A percentile compares a stretch with the other conserved stretches of the same genome.
These are phyloP conservation scores for Chrysosporium keratinophilum DNA, from an alignment of 2,329 filamentous ascomycete species.

Conservation along the genomic window DNA sequence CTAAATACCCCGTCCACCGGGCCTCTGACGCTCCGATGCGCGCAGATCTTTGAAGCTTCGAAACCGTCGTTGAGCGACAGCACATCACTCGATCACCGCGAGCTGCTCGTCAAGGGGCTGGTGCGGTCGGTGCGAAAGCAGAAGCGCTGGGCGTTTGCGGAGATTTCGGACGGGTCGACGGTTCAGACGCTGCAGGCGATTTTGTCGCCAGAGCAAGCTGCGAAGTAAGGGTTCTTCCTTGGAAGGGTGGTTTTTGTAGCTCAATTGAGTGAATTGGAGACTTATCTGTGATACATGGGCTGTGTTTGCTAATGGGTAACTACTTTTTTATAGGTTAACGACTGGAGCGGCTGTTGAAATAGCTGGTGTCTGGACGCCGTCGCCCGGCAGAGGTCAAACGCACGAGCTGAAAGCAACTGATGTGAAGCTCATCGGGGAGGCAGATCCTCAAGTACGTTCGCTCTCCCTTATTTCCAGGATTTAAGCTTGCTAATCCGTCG, in stretches of 20 bases:
- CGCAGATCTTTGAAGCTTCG: slow-evolving; percentile 30
- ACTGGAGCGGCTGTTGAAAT: slow-evolving; percentile 72
- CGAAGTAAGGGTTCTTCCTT: slow-evolving; percentile 49
- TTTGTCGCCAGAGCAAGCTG: slow-evolving; percentile 58
- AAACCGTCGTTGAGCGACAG: slow-evolving; percentile 12
- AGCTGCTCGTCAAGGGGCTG: slow-evolving; percentile 61
- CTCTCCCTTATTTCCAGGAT: not conserved
- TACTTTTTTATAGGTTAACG: slow-evolving; percentile 51
- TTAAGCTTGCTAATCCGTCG: not conserved
- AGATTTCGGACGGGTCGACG: slow-evolving; percentile 79
- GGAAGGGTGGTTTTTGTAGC: no score
- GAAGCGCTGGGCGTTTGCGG: slow-evolving; percentile 72
- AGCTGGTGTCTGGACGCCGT: slow-evolving; percentile 64
- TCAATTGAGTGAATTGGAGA: not conserved
- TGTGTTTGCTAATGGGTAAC: slow-evolving; percentile 1
- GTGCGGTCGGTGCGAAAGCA: slow-evolving; percentile 77
- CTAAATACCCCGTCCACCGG: slow-evolving; percentile 20
- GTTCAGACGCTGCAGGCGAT: slow-evolving; percentile 70
- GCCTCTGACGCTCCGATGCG: slow-evolving; percentile 27
- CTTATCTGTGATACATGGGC: not conserved
- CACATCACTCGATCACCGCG: slow-evolving; percentile 28
- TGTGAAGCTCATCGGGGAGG: slow-evolving; percentile 61
- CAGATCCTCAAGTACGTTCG: slow-evolving; percentile 64
- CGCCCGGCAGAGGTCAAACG: slow-evolving; percentile 57
- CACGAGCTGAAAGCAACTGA: slow-evolving; percentile 69